phyloP scores from a whole-genome alignment of 495 filamentous ascomycete genomes.

The Lepraria neglecta region DNA sequence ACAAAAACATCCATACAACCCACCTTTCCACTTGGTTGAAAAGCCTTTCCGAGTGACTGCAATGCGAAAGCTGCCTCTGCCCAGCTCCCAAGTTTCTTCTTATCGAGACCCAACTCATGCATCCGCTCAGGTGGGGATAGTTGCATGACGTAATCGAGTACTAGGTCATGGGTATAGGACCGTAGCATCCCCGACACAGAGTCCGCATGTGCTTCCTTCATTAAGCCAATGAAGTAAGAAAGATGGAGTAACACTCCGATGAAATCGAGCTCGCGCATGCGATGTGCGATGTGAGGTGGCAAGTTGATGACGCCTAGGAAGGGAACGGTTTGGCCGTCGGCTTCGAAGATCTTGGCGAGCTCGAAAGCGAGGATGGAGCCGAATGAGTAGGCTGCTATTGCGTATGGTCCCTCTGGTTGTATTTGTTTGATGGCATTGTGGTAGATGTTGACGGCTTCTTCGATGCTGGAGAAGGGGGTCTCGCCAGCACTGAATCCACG shows the following conservation, averaged over 20 bases:
- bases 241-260: conserved; percentile 43
- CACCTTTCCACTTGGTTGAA: conserved; percentile 44
- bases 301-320: conserved; percentile 35
- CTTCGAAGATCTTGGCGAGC: conserved; percentile 42
- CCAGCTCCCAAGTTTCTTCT: conserved; percentile 35
- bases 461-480: conserved; percentile 32
- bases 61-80: conserved; percentile 37
- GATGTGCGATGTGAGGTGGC: conserved; percentile 48
- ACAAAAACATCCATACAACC: conserved; percentile 46
- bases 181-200: conserved; percentile 23
- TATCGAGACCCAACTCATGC: conserved; percentile 37
- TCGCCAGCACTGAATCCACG: conserved; percentile 45
- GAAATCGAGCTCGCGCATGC: conserved; percentile 47
- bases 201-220: conserved; percentile 34
- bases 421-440: conserved; percentile 36
- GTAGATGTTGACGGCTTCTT: conserved; percentile 39
- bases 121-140: conserved; percentile 29
- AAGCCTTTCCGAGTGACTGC: conserved; percentile 44
- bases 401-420: conserved; percentile 52
- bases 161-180: conserved; percentile 10
- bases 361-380: conserved; percentile 53
- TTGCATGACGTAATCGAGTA: conserved; percentile 29
- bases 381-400: conserved; percentile 50
- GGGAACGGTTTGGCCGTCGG: conserved; percentile 27
- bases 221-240: conserved; percentile 44